These are phyloP conservation scores for Blepharisma stoltei DNA, from an alignment of 73 alveolate species.

Conservation along the genomic window DNA sequence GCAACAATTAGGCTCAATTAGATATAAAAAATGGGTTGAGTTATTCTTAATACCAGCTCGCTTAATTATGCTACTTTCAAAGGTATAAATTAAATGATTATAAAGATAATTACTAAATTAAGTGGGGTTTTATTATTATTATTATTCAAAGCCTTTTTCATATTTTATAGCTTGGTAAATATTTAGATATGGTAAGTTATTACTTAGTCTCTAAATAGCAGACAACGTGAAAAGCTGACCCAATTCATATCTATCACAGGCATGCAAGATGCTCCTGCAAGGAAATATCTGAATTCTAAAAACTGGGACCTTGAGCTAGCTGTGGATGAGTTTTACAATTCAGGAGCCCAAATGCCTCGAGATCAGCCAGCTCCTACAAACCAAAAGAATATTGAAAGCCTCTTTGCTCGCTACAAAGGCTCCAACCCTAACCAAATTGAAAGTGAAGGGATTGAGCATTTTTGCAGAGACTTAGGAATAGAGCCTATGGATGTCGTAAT, in stretches of 20 bases:
- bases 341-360: slow-evolving; percentile 6
- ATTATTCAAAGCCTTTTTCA: no score
- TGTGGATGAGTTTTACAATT: not conserved
- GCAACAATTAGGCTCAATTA: no score
- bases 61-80: no score
- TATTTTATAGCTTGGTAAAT: no score
- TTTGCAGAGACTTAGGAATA: slow-evolving; percentile 50
- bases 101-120: no score
- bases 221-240: slow-evolving; percentile 11
- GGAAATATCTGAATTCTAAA: not conserved
- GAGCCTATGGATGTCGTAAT: slow-evolving; percentile 61
- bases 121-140: no score
- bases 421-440: not conserved
- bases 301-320: slow-evolving; percentile 32
- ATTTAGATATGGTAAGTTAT: not conserved
- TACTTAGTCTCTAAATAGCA: slow-evolving; percentile 23
- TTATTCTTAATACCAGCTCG: no score
- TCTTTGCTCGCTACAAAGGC: slow-evolving; percentile 17
- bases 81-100: no score
- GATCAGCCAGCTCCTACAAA: not conserved
- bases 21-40: no score
- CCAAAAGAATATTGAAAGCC: not conserved
- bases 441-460: slow-evolving; percentile 51
- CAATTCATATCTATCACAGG: slow-evolving; percentile 17
- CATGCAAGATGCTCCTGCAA: not conserved